Evolutionary conservation across 352 stramenopile species (phyloP).

Genomic region (Phytophthora palmivora): DNA sequence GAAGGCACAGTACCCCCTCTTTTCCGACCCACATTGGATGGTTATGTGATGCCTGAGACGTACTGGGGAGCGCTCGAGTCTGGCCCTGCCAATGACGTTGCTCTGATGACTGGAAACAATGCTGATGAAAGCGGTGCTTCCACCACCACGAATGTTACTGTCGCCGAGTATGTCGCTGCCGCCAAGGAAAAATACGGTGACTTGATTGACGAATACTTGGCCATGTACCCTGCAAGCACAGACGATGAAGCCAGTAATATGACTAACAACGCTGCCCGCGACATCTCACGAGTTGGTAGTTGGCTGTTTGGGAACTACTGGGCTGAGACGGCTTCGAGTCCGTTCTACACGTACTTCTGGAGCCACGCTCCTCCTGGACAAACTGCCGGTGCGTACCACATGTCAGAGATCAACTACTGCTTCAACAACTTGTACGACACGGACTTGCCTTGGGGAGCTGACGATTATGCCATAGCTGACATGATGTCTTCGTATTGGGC

Average conservation of each 20-base stretch:
- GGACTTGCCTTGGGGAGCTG: constrained; percentile 15
- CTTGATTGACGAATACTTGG: constrained; percentile 18
- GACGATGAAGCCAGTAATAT: constrained; percentile 12
- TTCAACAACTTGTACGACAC: constrained; percentile 35
- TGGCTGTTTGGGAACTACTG: constrained; percentile 29
- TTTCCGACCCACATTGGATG: background rate
- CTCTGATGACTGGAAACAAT: constrained; percentile 28
- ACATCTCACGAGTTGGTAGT: constrained; percentile 20
- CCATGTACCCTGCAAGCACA: constrained; percentile 18
- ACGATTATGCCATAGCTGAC: constrained; percentile 27
- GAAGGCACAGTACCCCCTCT: background rate
- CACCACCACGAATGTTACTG: constrained; percentile 24
- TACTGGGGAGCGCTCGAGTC: constrained; percentile 15
- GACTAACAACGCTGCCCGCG: constrained; percentile 12
- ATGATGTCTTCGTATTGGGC: constrained; percentile 28
- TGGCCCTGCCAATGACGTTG: constrained; percentile 21
- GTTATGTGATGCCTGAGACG: constrained; percentile 16
- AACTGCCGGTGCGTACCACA: constrained; percentile 21
- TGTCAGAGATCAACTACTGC: constrained; percentile 37
- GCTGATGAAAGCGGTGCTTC: constrained; percentile 23
- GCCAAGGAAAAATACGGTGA: constrained; percentile 16
- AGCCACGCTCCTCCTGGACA: constrained; percentile 24
- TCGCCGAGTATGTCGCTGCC: constrained; percentile 21
- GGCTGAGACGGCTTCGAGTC: background rate
- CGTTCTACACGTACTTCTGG: constrained; percentile 28